A percentile compares a stretch with the other conserved stretches of the same genome.
Evolutionary conservation across 2,329 filamentous ascomycete species (phyloP).

Genomic region (Elsinoe australis): DNA sequence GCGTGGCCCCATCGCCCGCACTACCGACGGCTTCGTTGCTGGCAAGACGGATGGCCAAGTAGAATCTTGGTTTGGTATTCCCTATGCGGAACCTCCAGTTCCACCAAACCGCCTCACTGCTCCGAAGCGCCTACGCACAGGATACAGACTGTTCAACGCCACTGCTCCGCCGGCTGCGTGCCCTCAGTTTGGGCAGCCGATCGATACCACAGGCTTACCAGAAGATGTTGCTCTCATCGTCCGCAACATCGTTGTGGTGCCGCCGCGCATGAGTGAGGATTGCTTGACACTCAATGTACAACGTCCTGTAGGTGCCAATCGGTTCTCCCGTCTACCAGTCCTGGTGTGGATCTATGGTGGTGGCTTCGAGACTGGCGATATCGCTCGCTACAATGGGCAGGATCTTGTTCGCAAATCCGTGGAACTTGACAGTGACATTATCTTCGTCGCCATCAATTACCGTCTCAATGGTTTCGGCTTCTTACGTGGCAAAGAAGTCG

Average conservation of each 20-base stretch:
- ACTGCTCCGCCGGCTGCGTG: conserved; percentile 1
- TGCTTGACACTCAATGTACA: conserved; percentile 56
- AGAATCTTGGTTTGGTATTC: conserved; percentile 2
- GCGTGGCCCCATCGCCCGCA: not conserved
- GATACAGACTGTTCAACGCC: conserved; percentile 3
- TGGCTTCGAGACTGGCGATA: conserved; percentile 30
- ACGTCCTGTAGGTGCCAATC: conserved; percentile 28
- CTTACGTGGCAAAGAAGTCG: conserved; percentile 7
- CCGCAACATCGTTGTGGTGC: not conserved
- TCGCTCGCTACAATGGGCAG: conserved; percentile 25
- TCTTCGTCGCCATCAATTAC: conserved; percentile 26
- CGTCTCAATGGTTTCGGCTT: conserved; percentile 18
- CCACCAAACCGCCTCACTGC: not conserved
- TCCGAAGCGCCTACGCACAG: not conserved
- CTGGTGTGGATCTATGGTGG: conserved; percentile 42
- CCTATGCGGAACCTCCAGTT: conserved; percentile 1
- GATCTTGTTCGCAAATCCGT: conserved; percentile 38
- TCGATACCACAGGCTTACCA: conserved; percentile 1
- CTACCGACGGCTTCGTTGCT: not conserved
- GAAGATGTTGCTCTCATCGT: conserved; percentile 1
- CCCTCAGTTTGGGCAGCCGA: not conserved
- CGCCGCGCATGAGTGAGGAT: conserved; percentile 38
- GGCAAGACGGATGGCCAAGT: not conserved
- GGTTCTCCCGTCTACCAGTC: conserved; percentile 34
- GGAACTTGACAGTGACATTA: conserved; percentile 36